These are phyloP conservation scores for Digitaria exilis DNA, from an alignment of 202 grass and related monocot genomes.

Conservation along the genomic window DNA sequence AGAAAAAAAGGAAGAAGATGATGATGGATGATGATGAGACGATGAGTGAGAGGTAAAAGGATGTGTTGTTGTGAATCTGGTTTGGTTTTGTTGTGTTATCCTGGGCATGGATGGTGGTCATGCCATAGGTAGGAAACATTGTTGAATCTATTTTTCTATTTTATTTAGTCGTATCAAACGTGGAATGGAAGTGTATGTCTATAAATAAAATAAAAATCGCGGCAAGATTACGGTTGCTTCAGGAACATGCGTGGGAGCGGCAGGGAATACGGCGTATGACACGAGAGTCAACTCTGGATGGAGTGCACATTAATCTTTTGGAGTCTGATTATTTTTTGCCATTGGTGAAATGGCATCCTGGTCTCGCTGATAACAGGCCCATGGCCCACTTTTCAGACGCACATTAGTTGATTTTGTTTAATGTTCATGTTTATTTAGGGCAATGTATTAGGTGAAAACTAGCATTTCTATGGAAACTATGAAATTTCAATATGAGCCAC, in stretches of 20 bases:
- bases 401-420: neutral
- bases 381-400: neutral
- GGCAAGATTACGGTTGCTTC: conserved; percentile 38
- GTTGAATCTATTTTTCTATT: neutral
- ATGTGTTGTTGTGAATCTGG: conserved; percentile 14
- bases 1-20: neutral
- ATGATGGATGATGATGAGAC: neutral
- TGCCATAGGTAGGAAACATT: conserved; percentile 26
- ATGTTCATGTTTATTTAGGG: neutral
- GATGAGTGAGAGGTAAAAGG: neutral
- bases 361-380: neutral
- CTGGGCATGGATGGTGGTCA: conserved; percentile 34
- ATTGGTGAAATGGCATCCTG: too few species aligned
- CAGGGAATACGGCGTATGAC: neutral
- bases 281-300: conserved; percentile 40
- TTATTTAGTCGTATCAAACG: neutral
- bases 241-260: neutral
- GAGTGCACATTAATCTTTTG: neutral
- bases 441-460: too few species aligned
- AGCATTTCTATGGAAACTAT: too few species aligned
- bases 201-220: conserved; percentile 4
- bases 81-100: conserved; percentile 21
- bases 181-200: conserved; percentile 43
- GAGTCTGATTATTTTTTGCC: too few species aligned
- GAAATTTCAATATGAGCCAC: too few species aligned